Base-by-base conservation (phyloP, 768 basidiomycete genomes). In the Guyanaporus albipodus region DNA sequence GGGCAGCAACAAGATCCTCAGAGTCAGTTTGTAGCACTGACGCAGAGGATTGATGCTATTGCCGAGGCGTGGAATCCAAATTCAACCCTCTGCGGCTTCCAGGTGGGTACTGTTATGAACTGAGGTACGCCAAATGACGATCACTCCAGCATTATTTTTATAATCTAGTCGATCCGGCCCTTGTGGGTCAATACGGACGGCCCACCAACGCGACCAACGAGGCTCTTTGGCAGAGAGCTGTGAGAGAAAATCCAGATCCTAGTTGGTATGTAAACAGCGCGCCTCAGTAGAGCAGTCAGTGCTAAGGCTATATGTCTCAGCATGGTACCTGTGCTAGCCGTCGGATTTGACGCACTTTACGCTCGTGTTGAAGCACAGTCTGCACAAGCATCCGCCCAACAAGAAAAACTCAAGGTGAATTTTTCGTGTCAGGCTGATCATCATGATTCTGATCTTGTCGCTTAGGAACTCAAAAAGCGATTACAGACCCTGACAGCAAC, bases 281-380 rank as follows among this genome's bases (percentile, higher is more conserved):
- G 8, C 22, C 35, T 42, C 10, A 38, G 46, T 17, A 12, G 31
- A 17, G 19, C 14, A 18, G 22, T 36, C 27, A 9, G 32, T 37
- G 28, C 41, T 45, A 40, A 51, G 11, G 33, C 54, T 32, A 14
- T 12, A 14, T 35, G 31, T 53, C 51, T 26, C 50, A 91, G 89
- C 54, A 73, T 87, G 45, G 86, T 91, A 0, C 87, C 88, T 1
- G 89, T 84, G 6, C 69, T 91, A 23, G 91, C 88, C 1, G 68
- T 83, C 22, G 88, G 91, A 10, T 91, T 91, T 46, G 87, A 90
- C 56, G 85, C 91, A 55, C 70, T 93, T 18, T 83, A 87, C 52
- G 75, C 76, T 48, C 83, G 91, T 8, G 82, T 89, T 17, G 84
- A 88, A 40, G 85, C 83, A 0, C 91, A 92, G 66, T 71, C 76